Percentiles rank a stretch among this genome's conserved stretches.
Conservation (phyloP, 768 basidiomycete species). For the Crassisporium funariophilum region DNA sequence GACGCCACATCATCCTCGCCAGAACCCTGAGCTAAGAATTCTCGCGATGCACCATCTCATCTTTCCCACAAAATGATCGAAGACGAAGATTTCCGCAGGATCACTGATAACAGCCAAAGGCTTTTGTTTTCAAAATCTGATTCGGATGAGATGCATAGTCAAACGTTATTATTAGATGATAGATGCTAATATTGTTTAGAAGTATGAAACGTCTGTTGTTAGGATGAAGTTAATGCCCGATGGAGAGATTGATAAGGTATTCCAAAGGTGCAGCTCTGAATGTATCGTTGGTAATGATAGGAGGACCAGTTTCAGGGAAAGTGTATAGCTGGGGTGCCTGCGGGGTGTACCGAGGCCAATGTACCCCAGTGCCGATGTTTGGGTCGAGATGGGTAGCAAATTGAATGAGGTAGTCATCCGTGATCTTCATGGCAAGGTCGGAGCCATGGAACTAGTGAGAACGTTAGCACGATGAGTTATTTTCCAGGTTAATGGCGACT, state of each 20-base stretch:
- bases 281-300: slow-evolving; percentile 43
- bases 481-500: slow-evolving; percentile 11
- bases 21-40: too few relatives aligned
- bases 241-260: slow-evolving; percentile 33
- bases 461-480: background rate
- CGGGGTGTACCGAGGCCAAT: slow-evolving; percentile 48
- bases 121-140: too few relatives aligned
- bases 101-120: too few relatives aligned
- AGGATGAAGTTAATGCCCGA: slow-evolving; percentile 29
- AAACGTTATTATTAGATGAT: too few relatives aligned
- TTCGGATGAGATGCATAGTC: too few relatives aligned
- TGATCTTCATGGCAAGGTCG: slow-evolving; percentile 39
- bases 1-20: too few relatives aligned
- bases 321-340: slow-evolving; percentile 38
- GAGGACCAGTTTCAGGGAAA: slow-evolving; percentile 38
- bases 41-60: too few relatives aligned
- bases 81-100: too few relatives aligned
- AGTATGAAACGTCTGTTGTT: background rate
- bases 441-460: slow-evolving; percentile 39
- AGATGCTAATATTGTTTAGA: background rate
- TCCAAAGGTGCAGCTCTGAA: slow-evolving; percentile 42
- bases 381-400: slow-evolving; percentile 46
- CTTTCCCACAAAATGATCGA: too few relatives aligned
- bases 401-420: slow-evolving; percentile 46
- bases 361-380: slow-evolving; percentile 37